Base-by-base conservation (phyloP, 1,139 yeast genomes). In the Spencermartinsiella ligniputridi region DNA sequence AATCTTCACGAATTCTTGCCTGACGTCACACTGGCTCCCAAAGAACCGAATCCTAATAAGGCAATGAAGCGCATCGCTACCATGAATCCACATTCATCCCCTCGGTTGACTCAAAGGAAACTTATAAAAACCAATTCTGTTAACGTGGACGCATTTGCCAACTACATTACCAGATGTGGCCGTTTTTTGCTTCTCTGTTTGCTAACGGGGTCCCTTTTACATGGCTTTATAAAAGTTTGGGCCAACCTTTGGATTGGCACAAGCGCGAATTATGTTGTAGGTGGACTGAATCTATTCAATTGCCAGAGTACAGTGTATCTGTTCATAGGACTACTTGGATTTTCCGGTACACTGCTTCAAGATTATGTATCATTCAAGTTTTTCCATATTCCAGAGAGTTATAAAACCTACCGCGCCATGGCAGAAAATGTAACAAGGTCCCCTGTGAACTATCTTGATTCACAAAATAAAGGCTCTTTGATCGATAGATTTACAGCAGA, bases 401-500 rank as follows among this genome's bases (percentile, higher is more conserved):
- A 92, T 64, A 76, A 81, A 51, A 66, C 68, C 22, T 27, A 27
- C 32, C n/a, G 32, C 15, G 32, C 8, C 15, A 89, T 92, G 97
- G 81, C 94, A 2, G 67, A 69, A 37, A 72, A 85, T 52, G 94
- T 92, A 11, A 69, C 89, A 50, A 76, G 88, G 52, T 85, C 81
- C 46, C 95, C 89, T 29, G 78, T 79, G 83, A 60, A 78, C 2
- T 82, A 71, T 54, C 69, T 81, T 52, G 88, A 82, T 55, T 72
- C 79, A 1, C 80, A 86, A 0, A 88, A 88, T 3, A 63, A 80
- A 52, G 88, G 92, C 5, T 71, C 88, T 49, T 74, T 83, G 39
- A 63, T 83, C 57, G 83, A 83, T 60, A 68, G 90, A 49, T 85
- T 85, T 57, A 78, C 90, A 16, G 76, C 81, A 50, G 95, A 86